phyloP scores from a whole-genome alignment of 345 rosid genomes.

The Tarenaya hassleriana region DNA sequence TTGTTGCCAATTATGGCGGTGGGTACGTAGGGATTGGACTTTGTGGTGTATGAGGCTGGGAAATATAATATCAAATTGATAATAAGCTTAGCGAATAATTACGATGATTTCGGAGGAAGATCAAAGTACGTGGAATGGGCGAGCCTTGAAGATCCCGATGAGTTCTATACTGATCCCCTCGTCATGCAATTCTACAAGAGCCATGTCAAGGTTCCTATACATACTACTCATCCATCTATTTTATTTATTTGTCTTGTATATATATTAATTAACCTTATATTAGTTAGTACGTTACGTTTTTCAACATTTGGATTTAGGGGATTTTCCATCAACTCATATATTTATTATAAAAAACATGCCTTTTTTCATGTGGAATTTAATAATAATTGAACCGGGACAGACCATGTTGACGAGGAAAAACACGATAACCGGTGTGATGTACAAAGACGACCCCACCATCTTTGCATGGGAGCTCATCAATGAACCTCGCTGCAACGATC shows the following conservation, averaged over 20 bases:
- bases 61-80: conserved; percentile 42
- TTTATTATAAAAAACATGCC: not conserved
- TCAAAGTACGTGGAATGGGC: conserved; percentile 65
- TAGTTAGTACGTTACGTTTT: conserved; percentile 16
- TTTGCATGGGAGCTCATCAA: conserved; percentile 95
- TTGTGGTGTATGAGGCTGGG: conserved; percentile 60
- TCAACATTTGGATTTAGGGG: too few species aligned
- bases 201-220: conserved; percentile 53
- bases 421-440: conserved; percentile 53
- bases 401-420: conserved; percentile 61
- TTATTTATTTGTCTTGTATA: not conserved
- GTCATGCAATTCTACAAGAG: conserved; percentile 54
- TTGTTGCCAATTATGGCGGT: not conserved
- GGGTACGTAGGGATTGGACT: conserved; percentile 58
- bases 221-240: not conserved
- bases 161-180: conserved; percentile 47
- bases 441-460: conserved; percentile 71
- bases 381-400: conserved; percentile 37
- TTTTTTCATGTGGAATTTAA: conserved; percentile 15
- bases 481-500: conserved; percentile 57
- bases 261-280: conserved; percentile 1
- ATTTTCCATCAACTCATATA: too few species aligned
- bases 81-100: conserved; percentile 67
- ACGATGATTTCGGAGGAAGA: conserved; percentile 55
- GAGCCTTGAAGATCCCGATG: conserved; percentile 39